These are phyloP conservation scores for Aspergillus mulundensis DNA, from an alignment of 495 filamentous ascomycete genomes.

Conservation along the genomic window DNA sequence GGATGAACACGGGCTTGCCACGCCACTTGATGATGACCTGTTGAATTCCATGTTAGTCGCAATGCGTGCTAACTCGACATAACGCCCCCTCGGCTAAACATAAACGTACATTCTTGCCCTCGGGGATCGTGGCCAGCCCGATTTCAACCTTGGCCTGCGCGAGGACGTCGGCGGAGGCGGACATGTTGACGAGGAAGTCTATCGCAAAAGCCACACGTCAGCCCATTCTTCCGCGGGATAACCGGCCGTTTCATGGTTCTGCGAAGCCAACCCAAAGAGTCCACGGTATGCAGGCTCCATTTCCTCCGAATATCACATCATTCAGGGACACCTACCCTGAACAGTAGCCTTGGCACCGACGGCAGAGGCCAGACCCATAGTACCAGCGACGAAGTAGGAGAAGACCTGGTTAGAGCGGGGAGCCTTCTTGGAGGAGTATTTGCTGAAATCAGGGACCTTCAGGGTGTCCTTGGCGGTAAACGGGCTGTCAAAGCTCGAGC, in stretches of 20 bases:
- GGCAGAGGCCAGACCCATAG: constrained; percentile 84
- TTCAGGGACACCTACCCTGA: constrained; percentile 65
- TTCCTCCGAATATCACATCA: constrained; percentile 1
- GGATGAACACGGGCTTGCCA: constrained; percentile 99
- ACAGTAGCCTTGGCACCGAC: constrained; percentile 95
- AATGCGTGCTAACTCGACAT: neutral
- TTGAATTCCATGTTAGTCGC: constrained; percentile 17
- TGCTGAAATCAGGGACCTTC: constrained; percentile 84
- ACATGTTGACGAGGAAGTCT: constrained; percentile 99
- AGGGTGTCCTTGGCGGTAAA: constrained; percentile 50
- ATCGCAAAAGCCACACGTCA: constrained; percentile 25
- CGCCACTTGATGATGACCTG: constrained; percentile 99
- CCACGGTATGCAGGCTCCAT: neutral
- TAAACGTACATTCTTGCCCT: constrained; percentile 93
- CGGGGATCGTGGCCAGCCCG: constrained; percentile 83
- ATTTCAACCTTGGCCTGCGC: constrained; percentile 99
- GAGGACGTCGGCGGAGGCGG: constrained; percentile 96
- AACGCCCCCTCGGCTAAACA: neutral
- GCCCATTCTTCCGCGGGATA: constrained; percentile 8
- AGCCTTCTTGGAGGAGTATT: constrained; percentile 69
- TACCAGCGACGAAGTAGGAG: constrained; percentile 96
- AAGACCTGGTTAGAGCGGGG: constrained; percentile 76
- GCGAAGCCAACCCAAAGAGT: neutral
- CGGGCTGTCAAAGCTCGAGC: constrained; percentile 49
- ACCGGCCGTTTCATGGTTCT: neutral